Evolutionary conservation across 768 basidiomycete genomes (phyloP), one percentile per base, ranked within the genome.

Genomic region (Austroboletus eburneus): DNA sequence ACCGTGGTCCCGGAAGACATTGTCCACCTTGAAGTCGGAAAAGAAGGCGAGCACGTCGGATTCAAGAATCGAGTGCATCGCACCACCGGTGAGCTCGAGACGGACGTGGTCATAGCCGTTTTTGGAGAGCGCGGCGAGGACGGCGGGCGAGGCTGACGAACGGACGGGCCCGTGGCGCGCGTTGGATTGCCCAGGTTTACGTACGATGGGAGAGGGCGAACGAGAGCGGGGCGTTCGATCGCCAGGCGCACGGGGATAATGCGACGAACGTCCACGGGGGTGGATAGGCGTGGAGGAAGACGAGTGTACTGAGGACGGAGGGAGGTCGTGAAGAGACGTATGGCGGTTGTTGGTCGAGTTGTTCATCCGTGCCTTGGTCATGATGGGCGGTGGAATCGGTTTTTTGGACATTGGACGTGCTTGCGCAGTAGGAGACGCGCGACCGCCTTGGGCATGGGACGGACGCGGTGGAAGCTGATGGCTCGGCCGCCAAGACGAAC

Each of bases 21-120:
- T 75, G 39, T 90, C 80, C 17, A 87, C 77, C 51, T 80, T 73
- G 66, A 91, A 91, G 40, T 74, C 78, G 30, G 75, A 72, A 59
- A 91, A 84, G 56, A 87, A 87, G 46, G 64, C 69, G 50, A 67
- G 61, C n/a, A 93, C 79, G 50, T 86, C 82, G 29, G 80, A 81
- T 58, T 88, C 85, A 46, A 69, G 68, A 40, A 85, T 76, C 14
- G 70, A 70, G 41, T 71, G 74, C 40, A 76, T 68, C 30, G 72
- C 61, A 6, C 62, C 67, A 2, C 69, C 73, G 38, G 72, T 70
- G 12, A 74, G 70, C 42, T 78, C 77, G 14, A 91, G 66, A 50
- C 72, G 74, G 36, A 89, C 73, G 65, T 90, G 78, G 14, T 88
- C 85, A 51, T 72, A 71, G 39, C 80, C 82, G 50, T 84, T 90